Percentiles rank a stretch among this genome's conserved stretches.
Conservation (phyloP, 177 flowering plant genomes). For the Vitis hybrid region DNA sequence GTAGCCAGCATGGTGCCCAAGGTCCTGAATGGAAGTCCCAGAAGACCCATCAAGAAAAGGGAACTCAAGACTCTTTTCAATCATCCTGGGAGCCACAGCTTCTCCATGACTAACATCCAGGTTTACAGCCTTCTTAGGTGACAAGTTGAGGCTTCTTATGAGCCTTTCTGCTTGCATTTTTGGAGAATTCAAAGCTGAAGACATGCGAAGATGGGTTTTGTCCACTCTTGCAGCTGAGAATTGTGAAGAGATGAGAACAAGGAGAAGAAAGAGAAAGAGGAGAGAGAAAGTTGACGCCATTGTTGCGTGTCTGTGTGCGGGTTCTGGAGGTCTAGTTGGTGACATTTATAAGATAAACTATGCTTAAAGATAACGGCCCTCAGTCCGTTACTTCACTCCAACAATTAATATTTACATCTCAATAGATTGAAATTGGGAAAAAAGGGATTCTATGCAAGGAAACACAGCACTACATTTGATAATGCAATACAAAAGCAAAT, state of each 20-base stretch:
- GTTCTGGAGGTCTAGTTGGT: background rate
- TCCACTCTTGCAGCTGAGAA: slow-evolving; percentile 9
- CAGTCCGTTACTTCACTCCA: too few relatives aligned
- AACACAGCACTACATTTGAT: too few relatives aligned
- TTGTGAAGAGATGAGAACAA: slow-evolving; percentile 1
- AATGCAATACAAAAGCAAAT: too few relatives aligned
- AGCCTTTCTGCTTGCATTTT: slow-evolving; percentile 32
- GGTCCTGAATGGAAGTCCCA: slow-evolving; percentile 33
- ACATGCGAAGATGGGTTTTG: slow-evolving; percentile 7
- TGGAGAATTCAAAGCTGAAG: slow-evolving; percentile 18
- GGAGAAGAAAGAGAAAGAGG: background rate
- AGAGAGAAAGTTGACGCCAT: slow-evolving; percentile 19
- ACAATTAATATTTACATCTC: too few relatives aligned
- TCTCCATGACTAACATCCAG: background rate
- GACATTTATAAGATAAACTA: too few relatives aligned
- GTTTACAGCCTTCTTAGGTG: slow-evolving; percentile 32
- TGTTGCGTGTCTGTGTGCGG: background rate
- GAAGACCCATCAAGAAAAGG: slow-evolving; percentile 11
- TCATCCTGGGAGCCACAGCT: slow-evolving; percentile 9
- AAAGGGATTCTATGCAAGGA: too few relatives aligned
- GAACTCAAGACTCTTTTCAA: slow-evolving; percentile 30
- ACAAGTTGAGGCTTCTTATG: slow-evolving; percentile 37
- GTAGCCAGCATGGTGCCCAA: slow-evolving; percentile 62
- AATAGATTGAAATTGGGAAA: too few relatives aligned
- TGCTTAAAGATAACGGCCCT: too few relatives aligned